These are phyloP conservation scores for Tieghemostelium lacteum DNA, from an alignment of 78 protist genomes.

Conservation along the genomic window DNA sequence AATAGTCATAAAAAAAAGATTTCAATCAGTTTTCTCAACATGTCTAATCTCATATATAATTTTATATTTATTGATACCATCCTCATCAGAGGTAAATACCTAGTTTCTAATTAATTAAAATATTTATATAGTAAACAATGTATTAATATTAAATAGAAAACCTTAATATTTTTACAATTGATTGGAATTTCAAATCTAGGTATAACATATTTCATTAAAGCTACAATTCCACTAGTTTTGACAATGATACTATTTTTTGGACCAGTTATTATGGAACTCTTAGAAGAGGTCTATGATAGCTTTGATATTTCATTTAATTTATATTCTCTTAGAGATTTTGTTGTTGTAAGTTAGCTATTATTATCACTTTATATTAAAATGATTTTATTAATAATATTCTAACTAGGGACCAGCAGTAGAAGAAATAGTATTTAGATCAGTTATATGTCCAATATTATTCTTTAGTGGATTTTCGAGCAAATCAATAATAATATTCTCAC, in stretches of 20 bases:
- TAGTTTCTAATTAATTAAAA: not conserved
- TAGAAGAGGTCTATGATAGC: conserved; percentile 3
- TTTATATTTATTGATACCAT: conserved; percentile 41
- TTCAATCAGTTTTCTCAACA: not conserved
- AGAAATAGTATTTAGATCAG: conserved; percentile 50
- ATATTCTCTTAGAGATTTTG: conserved; percentile 14
- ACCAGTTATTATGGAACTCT: conserved; percentile 17
- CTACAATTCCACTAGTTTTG: conserved; percentile 7
- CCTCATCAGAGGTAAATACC: conserved; percentile 20
- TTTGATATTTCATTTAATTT: conserved; percentile 1
- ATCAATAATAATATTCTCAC: conserved; percentile 46
- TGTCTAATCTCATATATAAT: conserved; percentile 8
- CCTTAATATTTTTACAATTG: conserved; percentile 20
- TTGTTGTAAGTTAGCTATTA: conserved; percentile 6
- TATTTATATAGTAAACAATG: not conserved
- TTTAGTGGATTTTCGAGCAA: conserved; percentile 24
- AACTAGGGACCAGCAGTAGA: conserved; percentile 57
- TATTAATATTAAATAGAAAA: conserved; percentile 31
- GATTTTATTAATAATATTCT: not conserved
- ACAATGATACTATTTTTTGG: conserved; percentile 64
- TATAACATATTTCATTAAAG: not conserved
- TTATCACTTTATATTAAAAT: not conserved
- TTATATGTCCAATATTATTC: conserved; percentile 59
- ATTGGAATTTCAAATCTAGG: conserved; percentile 14
- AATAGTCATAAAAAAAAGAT: conserved; percentile 35